Conservation (phyloP, 2,329 filamentous ascomycete species). For the Epichloe scottii region DNA sequence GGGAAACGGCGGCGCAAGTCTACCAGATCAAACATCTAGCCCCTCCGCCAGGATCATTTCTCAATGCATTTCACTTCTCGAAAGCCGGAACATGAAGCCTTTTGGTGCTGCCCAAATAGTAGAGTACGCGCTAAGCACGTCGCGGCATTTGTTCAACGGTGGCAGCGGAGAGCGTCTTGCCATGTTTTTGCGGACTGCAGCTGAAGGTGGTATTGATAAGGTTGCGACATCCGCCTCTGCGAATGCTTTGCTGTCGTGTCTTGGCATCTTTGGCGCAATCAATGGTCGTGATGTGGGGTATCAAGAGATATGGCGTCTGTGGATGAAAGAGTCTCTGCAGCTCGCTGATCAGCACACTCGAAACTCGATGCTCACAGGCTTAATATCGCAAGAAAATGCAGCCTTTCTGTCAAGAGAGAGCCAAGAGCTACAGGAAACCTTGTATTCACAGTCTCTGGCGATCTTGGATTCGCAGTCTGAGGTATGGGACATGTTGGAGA, state of each 20-base stretch:
- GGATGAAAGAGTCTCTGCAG: conserved; percentile 29
- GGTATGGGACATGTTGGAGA: conserved; percentile 35
- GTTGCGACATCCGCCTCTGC: conserved; percentile 59
- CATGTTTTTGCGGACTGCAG: conserved; percentile 33
- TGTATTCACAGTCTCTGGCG: conserved; percentile 29
- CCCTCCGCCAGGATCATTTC: conserved; percentile 20
- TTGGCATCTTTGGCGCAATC: conserved; percentile 42
- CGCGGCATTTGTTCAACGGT: conserved; percentile 28
- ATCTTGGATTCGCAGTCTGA: conserved; percentile 21
- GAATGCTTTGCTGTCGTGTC: conserved; percentile 49
- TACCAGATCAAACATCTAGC: conserved; percentile 17
- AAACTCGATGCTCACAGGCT: conserved; percentile 24
- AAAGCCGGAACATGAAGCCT: conserved; percentile 42
- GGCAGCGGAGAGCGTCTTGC: conserved; percentile 24
- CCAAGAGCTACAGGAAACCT: conserved; percentile 31
- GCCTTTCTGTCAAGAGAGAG: conserved; percentile 26
- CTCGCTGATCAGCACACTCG: conserved; percentile 13
- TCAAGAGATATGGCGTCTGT: conserved; percentile 30
- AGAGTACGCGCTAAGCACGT: conserved; percentile 23
- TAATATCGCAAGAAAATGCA: conserved; percentile 34
- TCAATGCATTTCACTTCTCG: conserved; percentile 29
- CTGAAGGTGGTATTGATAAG: conserved; percentile 40
- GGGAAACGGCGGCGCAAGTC: conserved; percentile 4
- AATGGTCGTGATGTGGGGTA: conserved; percentile 26
- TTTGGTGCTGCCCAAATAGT: conserved; percentile 40